A percentile compares a stretch with the other conserved stretches of the same genome.
phyloP scores from a whole-genome alignment of 768 basidiomycete species.

The Hebeloma cylindrosporum region DNA sequence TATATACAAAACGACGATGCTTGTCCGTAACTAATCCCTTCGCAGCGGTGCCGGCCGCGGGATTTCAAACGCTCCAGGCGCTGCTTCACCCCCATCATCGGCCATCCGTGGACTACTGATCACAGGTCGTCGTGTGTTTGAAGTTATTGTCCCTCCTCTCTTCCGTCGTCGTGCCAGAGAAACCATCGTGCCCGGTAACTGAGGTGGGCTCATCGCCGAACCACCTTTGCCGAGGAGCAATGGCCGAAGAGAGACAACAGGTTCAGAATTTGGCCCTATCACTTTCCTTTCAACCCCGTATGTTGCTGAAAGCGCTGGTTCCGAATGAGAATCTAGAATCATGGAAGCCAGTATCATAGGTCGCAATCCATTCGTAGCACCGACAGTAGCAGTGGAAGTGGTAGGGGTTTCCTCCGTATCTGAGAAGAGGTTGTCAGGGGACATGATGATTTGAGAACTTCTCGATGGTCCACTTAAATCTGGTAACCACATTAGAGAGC shows the following conservation, averaged over 20 bases:
- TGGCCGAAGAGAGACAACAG: slow-evolving; percentile 26
- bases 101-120: slow-evolving; percentile 31
- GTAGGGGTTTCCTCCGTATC: slow-evolving; percentile 7
- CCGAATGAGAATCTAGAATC: slow-evolving; percentile 5
- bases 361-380: slow-evolving; percentile 13
- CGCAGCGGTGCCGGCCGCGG: slow-evolving; percentile 42
- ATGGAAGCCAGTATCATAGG: slow-evolving; percentile 29
- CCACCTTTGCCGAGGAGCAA: slow-evolving; percentile 35
- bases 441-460: not conserved
- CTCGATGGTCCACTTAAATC: no score
- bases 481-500: no score
- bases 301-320: slow-evolving; percentile 1
- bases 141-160: slow-evolving; percentile 21
- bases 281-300: not conserved
- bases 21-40: not conserved
- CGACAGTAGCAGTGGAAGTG: slow-evolving; percentile 3
- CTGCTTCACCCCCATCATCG: slow-evolving; percentile 20
- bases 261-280: slow-evolving; percentile 8
- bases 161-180: slow-evolving; percentile 31
- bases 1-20: slow-evolving; percentile 10
- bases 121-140: slow-evolving; percentile 25
- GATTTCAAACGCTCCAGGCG: slow-evolving; percentile 35
- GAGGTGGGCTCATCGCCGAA: slow-evolving; percentile 21
- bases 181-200: slow-evolving; percentile 25
- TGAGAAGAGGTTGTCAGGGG: not conserved